Conservation (phyloP, 2,329 filamentous ascomycete genomes). For the Colletotrichum lentis region DNA sequence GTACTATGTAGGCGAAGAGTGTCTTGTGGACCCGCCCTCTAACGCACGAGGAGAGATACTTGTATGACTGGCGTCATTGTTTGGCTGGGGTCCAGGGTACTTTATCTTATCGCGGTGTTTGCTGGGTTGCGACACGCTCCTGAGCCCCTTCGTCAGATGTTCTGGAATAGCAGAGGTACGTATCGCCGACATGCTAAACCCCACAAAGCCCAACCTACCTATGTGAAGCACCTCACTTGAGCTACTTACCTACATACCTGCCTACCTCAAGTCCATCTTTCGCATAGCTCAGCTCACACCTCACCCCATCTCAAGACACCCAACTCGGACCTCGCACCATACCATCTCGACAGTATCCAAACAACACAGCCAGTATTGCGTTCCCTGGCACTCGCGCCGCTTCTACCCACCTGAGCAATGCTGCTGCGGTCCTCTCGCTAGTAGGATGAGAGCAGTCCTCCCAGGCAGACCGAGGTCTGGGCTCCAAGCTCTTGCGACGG, state of each 20-base stretch:
- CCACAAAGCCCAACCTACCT: background rate
- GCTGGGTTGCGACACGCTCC: background rate
- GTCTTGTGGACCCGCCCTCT: too few species aligned
- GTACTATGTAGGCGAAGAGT: too few species aligned
- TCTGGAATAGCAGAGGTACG: background rate
- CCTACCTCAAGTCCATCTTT: background rate
- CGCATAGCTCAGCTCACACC: background rate
- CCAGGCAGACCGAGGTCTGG: conserved; percentile 80
- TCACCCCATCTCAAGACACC: background rate
- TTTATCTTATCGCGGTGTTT: conserved; percentile 2
- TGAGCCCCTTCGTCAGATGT: background rate
- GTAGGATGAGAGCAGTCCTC: conserved; percentile 78
- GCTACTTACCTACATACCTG: background rate
- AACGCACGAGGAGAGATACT: too few species aligned
- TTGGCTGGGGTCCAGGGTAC: background rate
- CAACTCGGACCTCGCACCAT: background rate
- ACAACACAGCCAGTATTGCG: background rate
- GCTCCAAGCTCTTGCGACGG: conserved; percentile 79
- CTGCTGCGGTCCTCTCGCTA: conserved; percentile 39
- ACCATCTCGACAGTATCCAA: background rate
- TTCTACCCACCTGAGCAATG: conserved; percentile 21
- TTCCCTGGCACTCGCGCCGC: background rate
- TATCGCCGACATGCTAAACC: background rate
- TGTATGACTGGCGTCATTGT: conserved; percentile 1
- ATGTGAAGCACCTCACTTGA: background rate